These are phyloP conservation scores for Wickerhamomyces strasburgensis DNA, from an alignment of 805 yeast species.

Conservation along the genomic window DNA sequence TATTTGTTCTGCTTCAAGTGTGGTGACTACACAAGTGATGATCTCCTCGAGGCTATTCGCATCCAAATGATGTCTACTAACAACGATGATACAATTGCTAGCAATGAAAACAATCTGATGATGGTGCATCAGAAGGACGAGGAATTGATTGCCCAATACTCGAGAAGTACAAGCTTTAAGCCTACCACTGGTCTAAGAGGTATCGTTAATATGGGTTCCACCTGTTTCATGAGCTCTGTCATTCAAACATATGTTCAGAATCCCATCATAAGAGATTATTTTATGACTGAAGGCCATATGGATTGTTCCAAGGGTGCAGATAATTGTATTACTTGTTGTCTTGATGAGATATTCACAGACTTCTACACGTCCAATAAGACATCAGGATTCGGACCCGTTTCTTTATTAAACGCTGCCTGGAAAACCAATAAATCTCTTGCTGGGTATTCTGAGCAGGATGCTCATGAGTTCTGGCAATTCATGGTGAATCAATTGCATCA, in stretches of 20 bases:
- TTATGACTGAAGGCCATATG: slow-evolving; percentile 69
- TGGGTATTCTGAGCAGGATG: slow-evolving; percentile 97
- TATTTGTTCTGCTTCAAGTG: slow-evolving; percentile 77
- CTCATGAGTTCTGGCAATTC: slow-evolving; percentile 97
- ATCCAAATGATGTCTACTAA: slow-evolving; percentile 1
- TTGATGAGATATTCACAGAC: slow-evolving; percentile 72
- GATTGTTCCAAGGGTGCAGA: slow-evolving; percentile 40
- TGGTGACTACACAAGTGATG: slow-evolving; percentile 62
- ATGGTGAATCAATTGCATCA: slow-evolving; percentile 76
- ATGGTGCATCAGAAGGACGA: slow-evolving; percentile 22
- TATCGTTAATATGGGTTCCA: slow-evolving; percentile 90
- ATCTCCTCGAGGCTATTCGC: slow-evolving; percentile 50
- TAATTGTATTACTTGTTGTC: slow-evolving; percentile 75
- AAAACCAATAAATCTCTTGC: slow-evolving; percentile 78
- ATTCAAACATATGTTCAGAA: slow-evolving; percentile 87
- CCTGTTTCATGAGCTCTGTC: slow-evolving; percentile 95
- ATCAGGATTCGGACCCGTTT: slow-evolving; percentile 76
- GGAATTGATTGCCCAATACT: slow-evolving; percentile 27
- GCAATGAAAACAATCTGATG: too few species aligned
- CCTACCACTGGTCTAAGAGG: slow-evolving; percentile 83
- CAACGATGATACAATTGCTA: not conserved
- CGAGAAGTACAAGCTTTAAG: slow-evolving; percentile 33
- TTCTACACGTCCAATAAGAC: slow-evolving; percentile 61
- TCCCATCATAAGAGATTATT: slow-evolving; percentile 76
- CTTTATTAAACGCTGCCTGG: slow-evolving; percentile 83